These are phyloP conservation scores for Ogataea siamensis DNA, from an alignment of 805 yeast genomes.

Conservation along the genomic window DNA sequence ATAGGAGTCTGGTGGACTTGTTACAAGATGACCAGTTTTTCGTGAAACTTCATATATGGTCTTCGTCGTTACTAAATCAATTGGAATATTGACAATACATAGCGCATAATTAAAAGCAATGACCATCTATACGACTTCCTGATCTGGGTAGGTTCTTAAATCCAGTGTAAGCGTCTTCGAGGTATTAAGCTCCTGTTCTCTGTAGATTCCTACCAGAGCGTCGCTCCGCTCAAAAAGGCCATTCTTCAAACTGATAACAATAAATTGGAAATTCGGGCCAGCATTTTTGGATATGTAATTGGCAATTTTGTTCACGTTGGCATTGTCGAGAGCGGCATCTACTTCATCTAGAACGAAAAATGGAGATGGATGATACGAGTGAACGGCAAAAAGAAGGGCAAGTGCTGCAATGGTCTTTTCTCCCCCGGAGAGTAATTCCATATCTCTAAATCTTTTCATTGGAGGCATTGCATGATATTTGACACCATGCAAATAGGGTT, in stretches of 20 bases:
- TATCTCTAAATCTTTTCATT: constrained; percentile 85
- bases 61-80: constrained; percentile 45
- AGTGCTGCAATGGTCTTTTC: constrained; percentile 96
- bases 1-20: constrained; percentile 54
- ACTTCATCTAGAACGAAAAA: constrained; percentile 95
- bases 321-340: constrained; percentile 95
- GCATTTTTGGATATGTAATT: constrained; percentile 74
- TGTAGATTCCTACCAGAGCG: constrained; percentile 87
- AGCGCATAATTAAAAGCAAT: not conserved
- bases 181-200: constrained; percentile 72
- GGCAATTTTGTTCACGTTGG: constrained; percentile 86
- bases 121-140: constrained; percentile 17
- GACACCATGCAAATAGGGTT: constrained; percentile 80
- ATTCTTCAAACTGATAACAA: constrained; percentile 88
- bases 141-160: constrained; percentile 56
- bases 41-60: constrained; percentile 64
- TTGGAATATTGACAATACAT: constrained; percentile 7
- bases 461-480: constrained; percentile 97
- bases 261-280: constrained; percentile 80
- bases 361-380: constrained; percentile 89
- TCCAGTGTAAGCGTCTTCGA: constrained; percentile 75
- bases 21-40: constrained; percentile 53
- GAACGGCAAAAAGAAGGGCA: constrained; percentile 87
- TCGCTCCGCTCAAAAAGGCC: constrained; percentile 85
- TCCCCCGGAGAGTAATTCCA: constrained; percentile 93